A percentile compares a stretch with the other conserved stretches of the same genome.
These are phyloP conservation scores for Metschnikowia colocasiae DNA, from an alignment of 805 yeast genomes.

Conservation along the genomic window DNA sequence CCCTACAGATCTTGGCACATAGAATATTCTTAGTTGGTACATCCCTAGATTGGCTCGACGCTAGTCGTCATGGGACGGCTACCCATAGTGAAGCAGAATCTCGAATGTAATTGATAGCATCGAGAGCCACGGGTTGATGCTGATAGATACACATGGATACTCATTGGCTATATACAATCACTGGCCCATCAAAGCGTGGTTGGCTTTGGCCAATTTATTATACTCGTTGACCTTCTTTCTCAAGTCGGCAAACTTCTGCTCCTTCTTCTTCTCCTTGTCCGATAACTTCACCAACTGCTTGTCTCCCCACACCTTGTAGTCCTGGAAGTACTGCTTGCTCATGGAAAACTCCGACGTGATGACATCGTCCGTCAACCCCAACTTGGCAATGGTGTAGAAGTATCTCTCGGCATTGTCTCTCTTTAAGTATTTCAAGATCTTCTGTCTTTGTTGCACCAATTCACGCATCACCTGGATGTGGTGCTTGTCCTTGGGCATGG, in stretches of 20 bases:
- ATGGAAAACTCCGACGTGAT: slow-evolving; percentile 77
- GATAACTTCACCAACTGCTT: slow-evolving; percentile 53
- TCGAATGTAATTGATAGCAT: too few species aligned
- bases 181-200: slow-evolving; percentile 11
- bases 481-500: slow-evolving; percentile 67
- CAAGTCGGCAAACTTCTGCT: slow-evolving; percentile 27
- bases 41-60: too few species aligned
- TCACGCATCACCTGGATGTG: slow-evolving; percentile 71
- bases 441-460: slow-evolving; percentile 86
- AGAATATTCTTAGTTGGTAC: too few species aligned
- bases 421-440: slow-evolving; percentile 75
- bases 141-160: too few species aligned
- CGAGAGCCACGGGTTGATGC: too few species aligned
- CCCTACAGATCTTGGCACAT: too few species aligned
- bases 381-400: slow-evolving; percentile 78
- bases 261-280: slow-evolving; percentile 32
- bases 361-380: slow-evolving; percentile 81
- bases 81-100: too few species aligned
- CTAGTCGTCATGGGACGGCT: too few species aligned
- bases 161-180: too few species aligned
- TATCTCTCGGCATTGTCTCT: slow-evolving; percentile 76
- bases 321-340: slow-evolving; percentile 75
- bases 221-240: slow-evolving; percentile 40
- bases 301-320: slow-evolving; percentile 75
- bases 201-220: slow-evolving; percentile 37